Conservation (phyloP, 768 basidiomycete genomes). For the Tulasnella sp. region DNA sequence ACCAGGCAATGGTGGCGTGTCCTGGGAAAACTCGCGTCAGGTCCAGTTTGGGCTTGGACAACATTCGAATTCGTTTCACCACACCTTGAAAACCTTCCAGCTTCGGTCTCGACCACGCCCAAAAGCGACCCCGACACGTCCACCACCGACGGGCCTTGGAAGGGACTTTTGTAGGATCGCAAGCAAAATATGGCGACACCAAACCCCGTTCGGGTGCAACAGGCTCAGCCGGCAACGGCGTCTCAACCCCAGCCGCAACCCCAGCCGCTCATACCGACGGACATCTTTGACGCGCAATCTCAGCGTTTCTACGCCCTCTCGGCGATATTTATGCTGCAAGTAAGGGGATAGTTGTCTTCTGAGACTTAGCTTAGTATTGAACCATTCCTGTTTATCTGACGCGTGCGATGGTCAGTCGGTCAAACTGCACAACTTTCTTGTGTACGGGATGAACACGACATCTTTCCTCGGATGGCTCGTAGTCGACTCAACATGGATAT, state of each 20-base stretch:
- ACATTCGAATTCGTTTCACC: constrained; percentile 12
- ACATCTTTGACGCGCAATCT: constrained; percentile 68
- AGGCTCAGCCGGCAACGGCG: not conserved
- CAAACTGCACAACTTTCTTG: constrained; percentile 68
- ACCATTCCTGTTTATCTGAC: not conserved
- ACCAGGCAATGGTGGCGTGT: not conserved
- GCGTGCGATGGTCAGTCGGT: constrained; percentile 52
- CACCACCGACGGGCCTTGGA: not conserved
- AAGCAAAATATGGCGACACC: not conserved
- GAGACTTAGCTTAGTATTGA: not conserved
- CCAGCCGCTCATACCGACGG: constrained; percentile 64
- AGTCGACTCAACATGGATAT: constrained; percentile 37
- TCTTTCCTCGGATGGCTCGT: constrained; percentile 45
- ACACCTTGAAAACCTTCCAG: not conserved
- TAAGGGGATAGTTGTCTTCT: constrained; percentile 38
- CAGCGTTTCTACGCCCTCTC: constrained; percentile 77
- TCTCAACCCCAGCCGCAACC: constrained; percentile 38
- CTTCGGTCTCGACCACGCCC: not conserved
- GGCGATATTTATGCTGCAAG: constrained; percentile 72
- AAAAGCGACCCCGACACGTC: not conserved
- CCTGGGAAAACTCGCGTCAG: constrained; percentile 5
- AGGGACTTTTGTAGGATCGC: not conserved
- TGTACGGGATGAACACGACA: constrained; percentile 49
- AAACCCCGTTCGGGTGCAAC: not conserved
- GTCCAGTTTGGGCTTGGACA: not conserved